Percentiles rank a stretch among this genome's conserved stretches.
phyloP scores from a whole-genome alignment of 352 stramenopile genomes.

The Pythium rishiriense region DNA sequence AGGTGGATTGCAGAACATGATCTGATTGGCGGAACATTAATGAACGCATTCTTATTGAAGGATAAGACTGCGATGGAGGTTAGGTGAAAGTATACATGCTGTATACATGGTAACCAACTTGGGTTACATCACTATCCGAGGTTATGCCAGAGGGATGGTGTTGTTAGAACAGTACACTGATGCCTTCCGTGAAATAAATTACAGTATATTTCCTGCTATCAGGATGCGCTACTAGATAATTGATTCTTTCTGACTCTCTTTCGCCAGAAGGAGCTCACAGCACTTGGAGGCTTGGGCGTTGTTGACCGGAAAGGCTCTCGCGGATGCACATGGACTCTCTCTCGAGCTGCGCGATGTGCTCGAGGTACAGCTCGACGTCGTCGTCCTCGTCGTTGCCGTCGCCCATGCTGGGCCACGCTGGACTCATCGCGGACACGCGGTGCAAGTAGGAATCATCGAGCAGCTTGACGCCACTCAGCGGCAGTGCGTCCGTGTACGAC shows the following conservation, averaged over 20 bases:
- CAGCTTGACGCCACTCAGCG: slow-evolving; percentile 11
- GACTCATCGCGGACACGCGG: slow-evolving; percentile 7
- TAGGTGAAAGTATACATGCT: not conserved
- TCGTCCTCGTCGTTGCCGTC: slow-evolving; percentile 5
- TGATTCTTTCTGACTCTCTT: slow-evolving; percentile 4
- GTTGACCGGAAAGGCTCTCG: slow-evolving; percentile 1
- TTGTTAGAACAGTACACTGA: slow-evolving; percentile 2
- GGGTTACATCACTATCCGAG: too few relatives aligned
- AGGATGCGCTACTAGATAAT: not conserved
- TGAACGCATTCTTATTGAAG: slow-evolving; percentile 7
- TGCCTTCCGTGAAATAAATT: too few relatives aligned
- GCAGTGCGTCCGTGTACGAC: slow-evolving; percentile 19
- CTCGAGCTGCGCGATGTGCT: slow-evolving; percentile 4
- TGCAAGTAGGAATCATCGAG: slow-evolving; percentile 11
- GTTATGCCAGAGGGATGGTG: too few relatives aligned
- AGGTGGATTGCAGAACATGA: not conserved
- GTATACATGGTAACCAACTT: too few relatives aligned
- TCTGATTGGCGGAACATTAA: slow-evolving; percentile 24
- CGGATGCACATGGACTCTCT: not conserved
- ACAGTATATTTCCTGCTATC: too few relatives aligned
- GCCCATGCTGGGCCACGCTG: not conserved
- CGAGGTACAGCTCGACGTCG: slow-evolving; percentile 15
- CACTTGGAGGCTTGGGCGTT: slow-evolving; percentile 14
- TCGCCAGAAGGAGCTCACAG: slow-evolving; percentile 11
- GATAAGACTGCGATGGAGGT: not conserved